A percentile compares a stretch with the other conserved stretches of the same genome.
Conservation (phyloP, 257 asterid species). For the Coffea eugenioides region DNA sequence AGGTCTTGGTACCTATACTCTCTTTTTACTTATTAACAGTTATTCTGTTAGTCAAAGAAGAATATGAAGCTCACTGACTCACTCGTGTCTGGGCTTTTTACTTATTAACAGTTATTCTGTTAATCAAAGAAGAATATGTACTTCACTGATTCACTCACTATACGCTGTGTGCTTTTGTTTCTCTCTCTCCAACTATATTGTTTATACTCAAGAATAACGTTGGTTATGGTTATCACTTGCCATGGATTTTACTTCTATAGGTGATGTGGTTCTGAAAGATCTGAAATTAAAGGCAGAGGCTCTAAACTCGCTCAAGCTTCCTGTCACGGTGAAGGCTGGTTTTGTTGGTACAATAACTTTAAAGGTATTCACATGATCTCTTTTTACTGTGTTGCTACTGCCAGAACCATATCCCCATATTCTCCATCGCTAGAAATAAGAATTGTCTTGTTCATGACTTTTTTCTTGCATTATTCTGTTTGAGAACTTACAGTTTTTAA, state of each 20-base stretch:
- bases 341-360: conserved; percentile 90
- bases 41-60: neutral
- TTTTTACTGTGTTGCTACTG: conserved; percentile 14
- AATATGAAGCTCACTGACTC: too few species aligned
- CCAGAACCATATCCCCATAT: neutral
- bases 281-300: conserved; percentile 95
- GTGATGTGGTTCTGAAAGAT: conserved; percentile 97
- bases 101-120: neutral
- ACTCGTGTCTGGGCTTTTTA: too few species aligned
- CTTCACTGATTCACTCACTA: neutral
- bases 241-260: conserved; percentile 34
- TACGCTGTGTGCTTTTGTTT: neutral
- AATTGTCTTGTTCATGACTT: neutral
- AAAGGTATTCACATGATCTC: conserved; percentile 52
- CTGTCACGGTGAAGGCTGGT: conserved; percentile 94
- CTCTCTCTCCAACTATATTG: neutral
- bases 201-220: conserved; percentile 2
- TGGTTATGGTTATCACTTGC: conserved; percentile 18
- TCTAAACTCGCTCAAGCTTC: conserved; percentile 87
- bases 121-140: neutral
- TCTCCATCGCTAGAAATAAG: neutral
- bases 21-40: neutral
- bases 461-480: neutral
- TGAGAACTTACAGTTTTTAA: too few species aligned
- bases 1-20: neutral